These are phyloP conservation scores for Puccinia hordei DNA, from an alignment of 1,284 basidiomycete genomes.

Conservation along the genomic window DNA sequence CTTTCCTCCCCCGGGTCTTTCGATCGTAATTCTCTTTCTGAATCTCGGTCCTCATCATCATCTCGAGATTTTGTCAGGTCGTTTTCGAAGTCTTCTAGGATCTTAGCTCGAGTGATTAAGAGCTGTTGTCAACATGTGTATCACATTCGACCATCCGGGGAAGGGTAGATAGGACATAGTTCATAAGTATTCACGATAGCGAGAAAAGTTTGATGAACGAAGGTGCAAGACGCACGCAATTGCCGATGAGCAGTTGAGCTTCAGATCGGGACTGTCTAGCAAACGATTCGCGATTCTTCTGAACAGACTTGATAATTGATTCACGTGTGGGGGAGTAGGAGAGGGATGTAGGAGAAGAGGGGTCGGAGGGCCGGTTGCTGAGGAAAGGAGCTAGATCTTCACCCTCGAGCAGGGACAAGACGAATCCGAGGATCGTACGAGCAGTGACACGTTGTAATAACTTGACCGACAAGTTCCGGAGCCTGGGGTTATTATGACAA, in stretches of 20 bases:
- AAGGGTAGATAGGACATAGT: background rate
- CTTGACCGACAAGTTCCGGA: conserved; percentile 13
- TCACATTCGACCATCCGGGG: background rate
- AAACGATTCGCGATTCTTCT: conserved; percentile 21
- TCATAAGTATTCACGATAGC: background rate
- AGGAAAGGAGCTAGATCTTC: background rate
- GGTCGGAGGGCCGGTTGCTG: background rate
- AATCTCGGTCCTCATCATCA: background rate
- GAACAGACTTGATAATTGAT: conserved; percentile 14
- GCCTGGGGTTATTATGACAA: conserved; percentile 22
- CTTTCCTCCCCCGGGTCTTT: background rate
- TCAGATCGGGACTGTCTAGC: conserved; percentile 30
- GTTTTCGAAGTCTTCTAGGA: conserved; percentile 1
- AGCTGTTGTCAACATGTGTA: background rate
- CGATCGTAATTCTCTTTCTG: background rate
- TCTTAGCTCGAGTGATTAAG: background rate
- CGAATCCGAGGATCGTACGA: background rate
- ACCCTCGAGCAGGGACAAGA: conserved; percentile 20
- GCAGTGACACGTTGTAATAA: conserved; percentile 22
- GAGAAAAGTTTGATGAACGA: background rate
- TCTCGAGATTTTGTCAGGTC: background rate
- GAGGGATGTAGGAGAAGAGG: background rate
- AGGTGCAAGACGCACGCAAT: background rate
- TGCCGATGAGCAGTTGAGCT: conserved; percentile 18
- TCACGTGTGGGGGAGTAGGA: background rate